Conservation (phyloP, 129 eudicot genomes). For the Heracleum sosnowskyi region DNA sequence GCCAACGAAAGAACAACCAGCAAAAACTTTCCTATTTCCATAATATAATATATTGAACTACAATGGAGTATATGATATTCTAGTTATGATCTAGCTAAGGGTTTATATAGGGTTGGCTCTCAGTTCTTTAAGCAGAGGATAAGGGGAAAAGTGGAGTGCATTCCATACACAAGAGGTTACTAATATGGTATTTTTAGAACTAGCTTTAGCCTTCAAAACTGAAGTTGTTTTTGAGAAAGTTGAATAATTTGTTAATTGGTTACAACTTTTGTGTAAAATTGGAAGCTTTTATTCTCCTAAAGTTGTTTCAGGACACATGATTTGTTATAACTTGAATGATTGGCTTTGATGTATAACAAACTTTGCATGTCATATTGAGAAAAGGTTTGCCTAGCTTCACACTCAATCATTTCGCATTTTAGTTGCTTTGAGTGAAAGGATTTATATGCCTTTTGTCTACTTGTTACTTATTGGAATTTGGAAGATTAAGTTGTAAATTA, state of each 20-base stretch:
- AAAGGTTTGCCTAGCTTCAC: neutral
- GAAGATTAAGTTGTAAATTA: too few relatives aligned
- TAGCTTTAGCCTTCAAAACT: neutral
- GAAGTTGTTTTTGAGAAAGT: neutral
- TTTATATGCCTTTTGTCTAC: neutral
- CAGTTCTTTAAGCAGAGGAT: neutral
- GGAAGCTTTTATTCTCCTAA: neutral
- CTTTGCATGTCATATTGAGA: neutral
- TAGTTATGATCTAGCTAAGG: neutral
- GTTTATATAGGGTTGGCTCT: neutral
- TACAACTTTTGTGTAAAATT: neutral
- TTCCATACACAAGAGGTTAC: conserved; percentile 10
- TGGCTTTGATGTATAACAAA: neutral
- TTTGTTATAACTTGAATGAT: neutral
- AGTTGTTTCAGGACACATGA: conserved; percentile 2
- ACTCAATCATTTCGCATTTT: neutral
- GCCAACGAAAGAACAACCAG: conserved; percentile 34
- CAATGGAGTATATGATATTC: neutral
- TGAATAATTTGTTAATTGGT: neutral
- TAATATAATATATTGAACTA: neutral
- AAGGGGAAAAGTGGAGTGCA: conserved; percentile 24
- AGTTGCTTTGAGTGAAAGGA: neutral
- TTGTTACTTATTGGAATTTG: neutral
- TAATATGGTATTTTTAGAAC: conserved; percentile 29
- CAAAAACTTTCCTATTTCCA: conserved; percentile 32